Conservation (phyloP, 1,139 yeast species). For the Yamadazyma dendronema region DNA sequence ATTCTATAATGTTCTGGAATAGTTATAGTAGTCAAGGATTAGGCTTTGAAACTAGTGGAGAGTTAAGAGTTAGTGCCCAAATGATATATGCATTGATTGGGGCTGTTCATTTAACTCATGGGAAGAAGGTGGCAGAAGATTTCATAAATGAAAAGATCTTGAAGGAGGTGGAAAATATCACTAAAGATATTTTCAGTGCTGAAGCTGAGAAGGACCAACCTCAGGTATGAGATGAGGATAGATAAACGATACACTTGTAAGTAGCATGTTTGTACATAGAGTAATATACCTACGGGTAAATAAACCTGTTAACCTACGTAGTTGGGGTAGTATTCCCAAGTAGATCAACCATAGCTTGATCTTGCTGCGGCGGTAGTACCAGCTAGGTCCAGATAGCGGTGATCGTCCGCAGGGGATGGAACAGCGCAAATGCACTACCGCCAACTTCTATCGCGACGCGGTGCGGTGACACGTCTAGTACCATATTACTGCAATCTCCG, state of each 20-base stretch:
- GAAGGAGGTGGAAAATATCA: conserved; percentile 13
- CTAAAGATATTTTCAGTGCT: conserved; percentile 13
- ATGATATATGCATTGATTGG: conserved; percentile 77
- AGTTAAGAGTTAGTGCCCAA: conserved; percentile 59
- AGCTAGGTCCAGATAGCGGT: too few species aligned
- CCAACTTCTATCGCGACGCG: too few species aligned
- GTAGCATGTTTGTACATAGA: conserved; percentile 1
- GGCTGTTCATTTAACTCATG: conserved; percentile 70
- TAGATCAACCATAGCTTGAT: too few species aligned
- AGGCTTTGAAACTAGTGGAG: conserved; percentile 55
- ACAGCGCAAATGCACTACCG: too few species aligned
- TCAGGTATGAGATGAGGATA: too few species aligned
- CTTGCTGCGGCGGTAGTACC: too few species aligned
- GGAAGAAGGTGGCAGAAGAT: conserved; percentile 54
- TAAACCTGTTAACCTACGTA: not conserved
- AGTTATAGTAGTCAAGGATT: conserved; percentile 54
- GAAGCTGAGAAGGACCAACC: not conserved
- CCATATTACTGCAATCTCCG: too few species aligned
- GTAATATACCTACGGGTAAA: not conserved
- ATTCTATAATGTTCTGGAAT: conserved; percentile 70
- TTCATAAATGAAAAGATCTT: conserved; percentile 49
- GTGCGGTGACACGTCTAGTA: too few species aligned
- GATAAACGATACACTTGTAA: too few species aligned
- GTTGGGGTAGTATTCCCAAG: too few species aligned
- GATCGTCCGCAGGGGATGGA: too few species aligned